These are phyloP conservation scores for Microbotryum silenes-acaulis DNA, from an alignment of 1,284 basidiomycete species.

Conservation along the genomic window DNA sequence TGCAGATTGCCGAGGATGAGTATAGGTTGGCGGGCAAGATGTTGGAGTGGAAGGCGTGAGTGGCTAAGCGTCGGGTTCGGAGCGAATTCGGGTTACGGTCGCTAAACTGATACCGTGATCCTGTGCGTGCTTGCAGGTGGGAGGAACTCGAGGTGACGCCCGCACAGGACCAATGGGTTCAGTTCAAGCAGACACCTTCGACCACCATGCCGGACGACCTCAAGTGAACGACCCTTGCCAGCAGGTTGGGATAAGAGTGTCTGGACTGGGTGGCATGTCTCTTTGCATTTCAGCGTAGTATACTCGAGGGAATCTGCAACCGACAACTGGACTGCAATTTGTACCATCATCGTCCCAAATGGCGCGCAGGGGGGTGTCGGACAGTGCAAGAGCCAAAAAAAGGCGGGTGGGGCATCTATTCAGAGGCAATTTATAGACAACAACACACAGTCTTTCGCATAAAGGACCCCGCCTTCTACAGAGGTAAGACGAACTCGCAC, in stretches of 20 bases:
- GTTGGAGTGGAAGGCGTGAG: conserved; percentile 93
- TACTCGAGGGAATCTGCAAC: too few relatives aligned
- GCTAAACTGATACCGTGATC: neutral
- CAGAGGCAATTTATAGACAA: neutral
- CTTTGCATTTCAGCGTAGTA: too few relatives aligned
- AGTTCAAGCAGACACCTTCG: conserved; percentile 46
- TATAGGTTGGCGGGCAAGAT: conserved; percentile 70
- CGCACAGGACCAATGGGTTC: conserved; percentile 69
- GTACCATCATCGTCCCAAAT: neutral
- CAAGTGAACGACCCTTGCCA: neutral
- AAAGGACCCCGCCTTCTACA: neutral
- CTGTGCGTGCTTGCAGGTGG: conserved; percentile 52
- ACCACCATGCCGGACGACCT: conserved; percentile 32
- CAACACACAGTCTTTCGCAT: neutral
- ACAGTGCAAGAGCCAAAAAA: neutral
- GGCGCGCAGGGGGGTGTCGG: neutral
- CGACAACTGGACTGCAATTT: too few relatives aligned
- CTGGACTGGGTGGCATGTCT: too few relatives aligned
- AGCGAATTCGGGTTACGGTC: neutral
- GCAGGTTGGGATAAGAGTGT: too few relatives aligned
- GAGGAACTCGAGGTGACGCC: conserved; percentile 57
- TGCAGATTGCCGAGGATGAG: conserved; percentile 79
- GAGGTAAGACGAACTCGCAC: conserved; percentile 21
- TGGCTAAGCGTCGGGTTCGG: conserved; percentile 33
- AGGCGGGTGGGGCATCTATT: neutral